These are phyloP conservation scores for Xylaria sp. DNA, from an alignment of 2,329 filamentous ascomycete species.

Conservation along the genomic window DNA sequence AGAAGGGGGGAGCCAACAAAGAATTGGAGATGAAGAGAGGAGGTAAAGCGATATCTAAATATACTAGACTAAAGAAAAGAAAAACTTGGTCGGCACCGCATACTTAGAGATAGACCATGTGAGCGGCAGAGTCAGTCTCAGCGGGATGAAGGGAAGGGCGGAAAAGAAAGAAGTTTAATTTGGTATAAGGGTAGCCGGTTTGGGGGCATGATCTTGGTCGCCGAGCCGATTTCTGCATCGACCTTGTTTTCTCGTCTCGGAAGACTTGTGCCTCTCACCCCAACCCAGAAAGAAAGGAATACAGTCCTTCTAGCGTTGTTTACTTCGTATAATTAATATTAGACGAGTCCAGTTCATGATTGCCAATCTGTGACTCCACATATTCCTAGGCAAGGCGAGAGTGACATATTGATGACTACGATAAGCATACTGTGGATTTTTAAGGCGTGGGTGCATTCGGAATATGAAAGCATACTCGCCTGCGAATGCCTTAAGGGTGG, in stretches of 20 bases:
- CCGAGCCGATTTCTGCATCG: constrained; percentile 1
- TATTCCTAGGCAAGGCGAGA: background rate
- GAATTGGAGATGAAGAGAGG: background rate
- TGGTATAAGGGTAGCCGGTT: constrained; percentile 3
- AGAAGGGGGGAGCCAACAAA: background rate
- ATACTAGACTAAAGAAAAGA: too few species aligned
- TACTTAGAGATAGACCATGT: background rate
- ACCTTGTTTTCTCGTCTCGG: background rate
- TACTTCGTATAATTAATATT: too few species aligned
- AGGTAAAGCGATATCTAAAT: background rate
- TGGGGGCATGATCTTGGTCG: background rate
- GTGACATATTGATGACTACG: too few species aligned
- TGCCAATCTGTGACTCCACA: background rate
- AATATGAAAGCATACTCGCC: background rate
- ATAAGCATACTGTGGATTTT: too few species aligned
- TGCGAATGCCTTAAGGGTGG: background rate
- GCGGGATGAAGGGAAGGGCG: background rate
- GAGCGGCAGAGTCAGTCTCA: background rate
- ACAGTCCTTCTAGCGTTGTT: constrained; percentile 12
- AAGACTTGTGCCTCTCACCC: background rate
- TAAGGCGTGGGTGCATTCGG: background rate
- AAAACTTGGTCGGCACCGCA: background rate
- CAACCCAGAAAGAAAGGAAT: too few species aligned
- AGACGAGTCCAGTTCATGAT: background rate
- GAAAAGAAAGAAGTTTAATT: background rate